These are phyloP conservation scores for Pythium sukuiense DNA, from an alignment of 352 stramenopile genomes.

Conservation along the genomic window DNA sequence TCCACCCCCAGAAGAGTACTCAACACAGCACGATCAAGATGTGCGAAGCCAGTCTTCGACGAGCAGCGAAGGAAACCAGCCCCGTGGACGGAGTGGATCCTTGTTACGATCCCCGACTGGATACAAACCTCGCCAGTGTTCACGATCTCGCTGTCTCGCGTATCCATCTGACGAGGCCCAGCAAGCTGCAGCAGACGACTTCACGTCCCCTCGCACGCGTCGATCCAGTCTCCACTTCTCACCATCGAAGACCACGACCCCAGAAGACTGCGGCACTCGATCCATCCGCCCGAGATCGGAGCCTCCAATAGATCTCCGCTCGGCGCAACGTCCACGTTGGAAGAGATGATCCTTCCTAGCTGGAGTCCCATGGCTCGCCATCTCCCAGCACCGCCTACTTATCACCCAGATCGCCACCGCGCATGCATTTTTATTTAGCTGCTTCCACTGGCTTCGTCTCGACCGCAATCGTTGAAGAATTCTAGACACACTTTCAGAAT, in stretches of 20 bases:
- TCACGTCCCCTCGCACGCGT: background rate
- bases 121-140: constrained; percentile 2
- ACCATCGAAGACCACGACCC: background rate
- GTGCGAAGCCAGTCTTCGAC: background rate
- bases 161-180: background rate
- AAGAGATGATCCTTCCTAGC: background rate
- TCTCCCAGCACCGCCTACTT: background rate
- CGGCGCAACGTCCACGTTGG: background rate
- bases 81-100: background rate
- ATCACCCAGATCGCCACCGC: background rate
- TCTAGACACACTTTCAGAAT: background rate
- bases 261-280: background rate
- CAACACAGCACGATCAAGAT: background rate
- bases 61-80: background rate
- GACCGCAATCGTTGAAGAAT: background rate
- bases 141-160: background rate
- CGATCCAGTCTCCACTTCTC: constrained; percentile 3
- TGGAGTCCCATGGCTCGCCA: background rate
- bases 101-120: background rate
- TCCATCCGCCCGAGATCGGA: background rate
- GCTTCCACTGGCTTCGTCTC: background rate
- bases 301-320: background rate
- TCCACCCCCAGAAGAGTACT: background rate
- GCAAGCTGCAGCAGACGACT: background rate
- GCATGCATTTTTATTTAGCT: background rate